phyloP scores from a whole-genome alignment of 192 early-diverging fungal genomes.

The Mortierella antarctica region DNA sequence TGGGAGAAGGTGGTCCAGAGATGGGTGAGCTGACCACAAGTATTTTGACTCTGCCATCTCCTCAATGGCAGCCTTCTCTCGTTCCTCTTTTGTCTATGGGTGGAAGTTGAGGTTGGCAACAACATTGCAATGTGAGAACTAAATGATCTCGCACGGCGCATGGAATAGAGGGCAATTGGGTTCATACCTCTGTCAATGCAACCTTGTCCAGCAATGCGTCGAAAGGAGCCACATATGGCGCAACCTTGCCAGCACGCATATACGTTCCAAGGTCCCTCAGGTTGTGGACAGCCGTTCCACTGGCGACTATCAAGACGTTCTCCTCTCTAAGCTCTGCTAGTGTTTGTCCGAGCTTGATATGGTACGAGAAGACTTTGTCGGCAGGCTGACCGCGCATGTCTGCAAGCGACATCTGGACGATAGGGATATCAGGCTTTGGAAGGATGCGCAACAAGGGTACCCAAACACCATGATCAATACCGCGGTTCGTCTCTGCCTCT shows the following conservation, averaged over 20 bases:
- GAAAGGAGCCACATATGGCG: constrained; percentile 66
- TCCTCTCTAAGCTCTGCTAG: constrained; percentile 62
- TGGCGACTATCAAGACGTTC: constrained; percentile 72
- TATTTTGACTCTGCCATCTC: constrained; percentile 55
- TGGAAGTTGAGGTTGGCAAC: background rate
- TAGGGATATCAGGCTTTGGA: constrained; percentile 65
- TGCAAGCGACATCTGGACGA: constrained; percentile 73
- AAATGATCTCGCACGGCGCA: background rate
- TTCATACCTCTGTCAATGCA: constrained; percentile 36
- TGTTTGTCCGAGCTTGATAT: constrained; percentile 65
- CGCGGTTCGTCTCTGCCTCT: constrained; percentile 60
- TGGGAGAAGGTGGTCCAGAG: constrained; percentile 75
- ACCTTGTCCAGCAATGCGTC: constrained; percentile 66
- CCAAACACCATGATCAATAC: constrained; percentile 80
- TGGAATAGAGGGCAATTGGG: background rate
- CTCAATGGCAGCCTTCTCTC: constrained; percentile 45
- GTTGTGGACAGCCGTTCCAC: constrained; percentile 76
- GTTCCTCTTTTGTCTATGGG: constrained; percentile 28
- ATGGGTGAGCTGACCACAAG: constrained; percentile 69
- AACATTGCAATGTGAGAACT: background rate
- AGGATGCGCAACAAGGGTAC: constrained; percentile 74
- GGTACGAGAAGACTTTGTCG: constrained; percentile 64
- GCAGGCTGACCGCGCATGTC: constrained; percentile 32
- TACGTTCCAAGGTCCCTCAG: constrained; percentile 61
- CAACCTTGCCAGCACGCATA: constrained; percentile 38